Percentiles rank a stretch among this genome's conserved stretches.
Evolutionary conservation across 441 rosid genomes (phyloP).

Genomic region (Croton laevigatus): DNA sequence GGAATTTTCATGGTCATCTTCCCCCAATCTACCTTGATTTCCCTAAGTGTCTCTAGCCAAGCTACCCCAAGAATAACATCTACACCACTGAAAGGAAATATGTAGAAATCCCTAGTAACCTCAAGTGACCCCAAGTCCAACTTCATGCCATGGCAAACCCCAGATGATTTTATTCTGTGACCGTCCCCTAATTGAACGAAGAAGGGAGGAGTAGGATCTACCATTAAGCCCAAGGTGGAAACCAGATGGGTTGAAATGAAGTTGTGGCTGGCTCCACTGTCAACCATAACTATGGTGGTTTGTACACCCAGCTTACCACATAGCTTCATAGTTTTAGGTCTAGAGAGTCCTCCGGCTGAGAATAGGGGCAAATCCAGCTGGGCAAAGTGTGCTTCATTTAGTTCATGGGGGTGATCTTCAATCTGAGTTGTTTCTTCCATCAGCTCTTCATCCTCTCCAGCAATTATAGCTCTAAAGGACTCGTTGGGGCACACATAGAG

Average conservation of each 20-base stretch:
- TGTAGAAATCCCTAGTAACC: background rate
- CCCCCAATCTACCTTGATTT: background rate
- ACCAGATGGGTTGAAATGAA: background rate
- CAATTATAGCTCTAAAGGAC: background rate
- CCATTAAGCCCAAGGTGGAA: background rate
- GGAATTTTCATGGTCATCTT: background rate
- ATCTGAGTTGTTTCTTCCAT: background rate
- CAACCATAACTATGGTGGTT: background rate
- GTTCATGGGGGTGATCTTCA: background rate
- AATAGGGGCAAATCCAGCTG: too few species aligned
- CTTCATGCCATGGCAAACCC: background rate
- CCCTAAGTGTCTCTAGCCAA: background rate
- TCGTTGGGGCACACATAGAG: background rate
- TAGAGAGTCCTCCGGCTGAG: too few species aligned
- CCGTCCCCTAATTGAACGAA: background rate
- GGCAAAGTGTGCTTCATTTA: background rate
- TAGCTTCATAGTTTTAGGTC: too few species aligned
- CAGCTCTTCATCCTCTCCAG: background rate
- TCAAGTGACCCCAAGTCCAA: background rate
- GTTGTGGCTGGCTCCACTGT: background rate
- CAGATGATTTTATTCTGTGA: background rate
- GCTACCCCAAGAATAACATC: background rate
- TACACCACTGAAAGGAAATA: background rate
- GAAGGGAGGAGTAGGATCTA: background rate
- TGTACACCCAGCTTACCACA: too few species aligned